Evolutionary conservation across 768 basidiomycete species (phyloP), one percentile per base, ranked within the genome.

Genomic region (Phaeotremella skinneri): DNA sequence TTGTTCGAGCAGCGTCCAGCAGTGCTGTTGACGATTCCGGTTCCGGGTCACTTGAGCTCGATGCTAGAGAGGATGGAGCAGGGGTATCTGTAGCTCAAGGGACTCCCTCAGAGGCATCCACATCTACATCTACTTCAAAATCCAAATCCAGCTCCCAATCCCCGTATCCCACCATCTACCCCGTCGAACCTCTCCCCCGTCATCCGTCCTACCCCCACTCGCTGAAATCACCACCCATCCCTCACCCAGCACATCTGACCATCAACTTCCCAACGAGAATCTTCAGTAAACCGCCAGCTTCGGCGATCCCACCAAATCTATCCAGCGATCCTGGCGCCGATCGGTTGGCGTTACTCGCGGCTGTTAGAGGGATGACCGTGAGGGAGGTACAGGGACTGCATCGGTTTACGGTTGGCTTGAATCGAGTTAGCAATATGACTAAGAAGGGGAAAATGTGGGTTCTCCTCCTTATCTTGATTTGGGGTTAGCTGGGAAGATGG

Each of bases 391-490:
- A 75, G 26, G 62, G 61, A 11, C 55, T 81, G 62, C 72, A 75
- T 57, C 66, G 76, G 56, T 78, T 72, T 63, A 73, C 74, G 21
- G 67, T 80, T 23, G 70, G 73, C 41, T 59, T 78, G 31, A 77
- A 78, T 65, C 79, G 85, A 41, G 87, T 93, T 66, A 85, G 84
- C 3, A 87, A 90, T 61, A 93, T 97, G 82, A 97, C 92, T 0
- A 87, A 88, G 56, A 98, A 97, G 78, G 96, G 96, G 14, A 94
- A 91, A 72, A 87, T 88, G 61, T 76, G 60, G 64, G 75, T 73
- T 21, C 25, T 30, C 4, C 49, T 16, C 21, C 20, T 25, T 55
- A 9, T 32, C 20, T 27, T 17, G 26, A 37, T 32, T 25, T 29
- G 56, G 25, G 16, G 11, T 16, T 30, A 29, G 49, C 30, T 13